Base-by-base conservation (phyloP, 1,284 basidiomycete genomes). In the Earliella scabrosa region DNA sequence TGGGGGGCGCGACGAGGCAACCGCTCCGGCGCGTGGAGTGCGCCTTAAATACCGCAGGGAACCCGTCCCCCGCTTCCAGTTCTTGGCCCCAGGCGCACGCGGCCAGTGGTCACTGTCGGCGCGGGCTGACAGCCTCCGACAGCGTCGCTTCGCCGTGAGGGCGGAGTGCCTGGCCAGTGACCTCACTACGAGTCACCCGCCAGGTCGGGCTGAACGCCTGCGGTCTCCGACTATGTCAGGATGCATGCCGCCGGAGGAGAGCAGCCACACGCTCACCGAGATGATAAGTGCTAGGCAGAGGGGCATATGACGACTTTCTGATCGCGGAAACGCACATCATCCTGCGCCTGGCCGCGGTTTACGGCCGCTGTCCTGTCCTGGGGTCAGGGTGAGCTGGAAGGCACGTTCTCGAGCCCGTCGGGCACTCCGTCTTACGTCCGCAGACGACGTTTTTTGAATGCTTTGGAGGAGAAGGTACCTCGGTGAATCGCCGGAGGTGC, bases 101-200 rank as follows among this genome's bases (percentile, higher is more conserved):
- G 52, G 52, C 49, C 39, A 20, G 18, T 31, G 45, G 24, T 10
- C 47, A 34, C 35, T 26, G 49, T 56, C 35, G 39, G 40, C 48
- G 48, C 44, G 43, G 43, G 31, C 32, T 52, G 58, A 54, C 48
- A 44, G 35, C 52, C 32, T 43, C 46, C 56, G 52, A 47, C 47
- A 46, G 36, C 51, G 40, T 38, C 45, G 50, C 47, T 48, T 51
- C 48, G 36, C 39, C 50, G 40, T 35, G 26, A 23, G 34, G 43
- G 44, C 23, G 36, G 36, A 38, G 56, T 51, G 51, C 54, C 56
- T 54, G 60, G 36, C 49, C 43, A 55, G 40, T 54, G 60, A 61
- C 56, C 43, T 45, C 48, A 35, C 34, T 11, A n/a, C n/a, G n/a
- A n/a, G n/a, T n/a, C n/a, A n/a, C n/a, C n/a, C n/a, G 18, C 20